Percentiles rank a stretch among this genome's conserved stretches.
Evolutionary conservation across 106 monocot species (phyloP).

Genomic region (Posidonia australis): DNA sequence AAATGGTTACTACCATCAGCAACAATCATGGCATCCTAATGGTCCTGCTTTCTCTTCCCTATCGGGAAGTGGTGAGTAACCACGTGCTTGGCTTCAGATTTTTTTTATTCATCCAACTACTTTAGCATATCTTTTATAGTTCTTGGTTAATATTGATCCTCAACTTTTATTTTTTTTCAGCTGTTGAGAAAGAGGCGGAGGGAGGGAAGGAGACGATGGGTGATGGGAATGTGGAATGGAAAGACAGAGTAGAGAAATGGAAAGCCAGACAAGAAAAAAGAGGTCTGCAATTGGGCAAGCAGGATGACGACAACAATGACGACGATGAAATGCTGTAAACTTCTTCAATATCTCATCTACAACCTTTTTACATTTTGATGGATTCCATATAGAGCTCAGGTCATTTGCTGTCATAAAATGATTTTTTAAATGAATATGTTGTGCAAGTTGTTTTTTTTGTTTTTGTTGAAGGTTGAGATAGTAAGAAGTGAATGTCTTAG

Average conservation of each 20-base stretch:
- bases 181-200: conserved; percentile 58
- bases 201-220: conserved; percentile 37
- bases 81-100: neutral
- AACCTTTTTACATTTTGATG: too few relatives aligned
- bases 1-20: neutral
- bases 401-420: too few relatives aligned
- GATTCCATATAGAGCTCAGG: too few relatives aligned
- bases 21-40: conserved; percentile 5
- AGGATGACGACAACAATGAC: conserved; percentile 44
- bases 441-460: too few relatives aligned
- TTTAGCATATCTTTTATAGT: neutral
- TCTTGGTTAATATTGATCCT: neutral
- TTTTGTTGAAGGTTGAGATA: too few relatives aligned
- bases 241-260: conserved; percentile 86
- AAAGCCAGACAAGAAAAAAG: conserved; percentile 58
- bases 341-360: neutral
- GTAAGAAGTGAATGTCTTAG: too few relatives aligned
- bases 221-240: conserved; percentile 36
- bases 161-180: conserved; percentile 7
- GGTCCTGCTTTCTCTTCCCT: conserved; percentile 38
- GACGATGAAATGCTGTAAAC: conserved; percentile 67
- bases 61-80: conserved; percentile 41
- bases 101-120: neutral
- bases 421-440: too few relatives aligned
- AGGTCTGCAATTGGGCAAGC: conserved; percentile 20